A percentile compares a stretch with the other conserved stretches of the same genome.
Conservation (phyloP, 2,329 filamentous ascomycete species). For the Penicillium olsonii region DNA sequence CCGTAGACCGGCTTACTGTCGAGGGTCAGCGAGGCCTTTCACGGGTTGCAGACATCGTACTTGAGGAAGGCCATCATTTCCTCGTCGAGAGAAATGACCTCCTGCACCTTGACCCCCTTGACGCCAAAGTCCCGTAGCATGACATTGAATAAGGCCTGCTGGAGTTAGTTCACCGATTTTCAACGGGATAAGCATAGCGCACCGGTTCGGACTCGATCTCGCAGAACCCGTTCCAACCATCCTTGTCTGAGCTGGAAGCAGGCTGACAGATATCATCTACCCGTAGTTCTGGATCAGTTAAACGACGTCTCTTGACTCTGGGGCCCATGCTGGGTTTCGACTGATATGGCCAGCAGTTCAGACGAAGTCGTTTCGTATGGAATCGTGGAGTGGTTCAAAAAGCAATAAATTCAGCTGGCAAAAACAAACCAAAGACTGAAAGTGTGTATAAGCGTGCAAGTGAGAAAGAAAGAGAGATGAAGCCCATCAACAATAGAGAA, state of each 20-base stretch:
- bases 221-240: slow-evolving; percentile 49
- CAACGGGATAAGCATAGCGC: slow-evolving; percentile 30
- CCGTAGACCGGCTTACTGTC: slow-evolving; percentile 73
- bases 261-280: slow-evolving; percentile 31
- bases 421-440: too few relatives aligned
- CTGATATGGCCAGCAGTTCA: neutral
- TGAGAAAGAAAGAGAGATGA: neutral
- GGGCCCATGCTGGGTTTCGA: slow-evolving; percentile 28
- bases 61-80: slow-evolving; percentile 63
- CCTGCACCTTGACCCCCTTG: slow-evolving; percentile 69
- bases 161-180: neutral
- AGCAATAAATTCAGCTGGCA: too few relatives aligned
- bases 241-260: slow-evolving; percentile 41
- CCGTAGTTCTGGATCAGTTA: slow-evolving; percentile 24
- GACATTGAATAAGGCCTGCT: slow-evolving; percentile 77
- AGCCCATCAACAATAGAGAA: neutral
- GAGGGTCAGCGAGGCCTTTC: slow-evolving; percentile 3
- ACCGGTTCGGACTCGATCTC: slow-evolving; percentile 91
- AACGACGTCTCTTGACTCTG: slow-evolving; percentile 31
- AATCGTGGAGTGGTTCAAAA: too few relatives aligned
- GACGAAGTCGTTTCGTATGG: too few relatives aligned
- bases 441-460: neutral
- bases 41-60: slow-evolving; percentile 45
- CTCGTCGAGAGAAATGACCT: slow-evolving; percentile 73
- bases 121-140: slow-evolving; percentile 81